Base-by-base conservation (phyloP, 2,329 filamentous ascomycete species). In the Fusarium sp. region DNA sequence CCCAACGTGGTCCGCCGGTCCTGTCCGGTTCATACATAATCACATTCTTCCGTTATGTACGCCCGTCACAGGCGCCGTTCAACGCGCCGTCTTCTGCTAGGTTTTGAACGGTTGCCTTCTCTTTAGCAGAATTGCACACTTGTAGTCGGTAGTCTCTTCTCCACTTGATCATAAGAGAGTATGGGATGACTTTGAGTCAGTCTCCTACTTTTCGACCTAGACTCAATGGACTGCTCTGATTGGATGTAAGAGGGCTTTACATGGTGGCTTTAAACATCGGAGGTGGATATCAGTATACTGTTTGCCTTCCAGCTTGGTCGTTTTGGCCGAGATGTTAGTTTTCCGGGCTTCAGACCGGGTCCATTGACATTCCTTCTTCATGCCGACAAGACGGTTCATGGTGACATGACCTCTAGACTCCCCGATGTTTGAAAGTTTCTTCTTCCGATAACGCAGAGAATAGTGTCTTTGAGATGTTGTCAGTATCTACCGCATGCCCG, bases 1-100 rank as follows among this genome's bases (percentile, higher is more conserved):
- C 36, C 38, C 28, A 47, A 52, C 32, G 12, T 36, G 26, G 50
- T 20, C 49, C 30, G 21, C 56, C 44, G 56, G 40, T 43, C 46
- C 39, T 61, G 55, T 24, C 61, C 42, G 52, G 24, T 32, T 43
- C 26, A 30, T 47, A n/a, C 51, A 48, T 28, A 43, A 28, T 68
- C 60, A 62, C 65, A 51, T 66, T 68, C 69, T 58, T 70, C 63
- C 38, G 49, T 63, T 54, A 56, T 59, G 56, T 57, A 49, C 49
- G 52, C 47, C 56, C 24, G 45, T 68, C 65, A 68, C 50, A 68
- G 24, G 34, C 60, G 65, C 65, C 64, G 59, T 68, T 34, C 46
- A 17, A 47, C 17, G 26, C 43, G 48, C 65, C 65, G 57, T 68
- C 61, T 47, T 47, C 43, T 44, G 32, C 32, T 53, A 57, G 26